Percentiles rank a stretch among this genome's conserved stretches.
phyloP scores from a whole-genome alignment of 345 rosid genomes.

The Balakata baccata region DNA sequence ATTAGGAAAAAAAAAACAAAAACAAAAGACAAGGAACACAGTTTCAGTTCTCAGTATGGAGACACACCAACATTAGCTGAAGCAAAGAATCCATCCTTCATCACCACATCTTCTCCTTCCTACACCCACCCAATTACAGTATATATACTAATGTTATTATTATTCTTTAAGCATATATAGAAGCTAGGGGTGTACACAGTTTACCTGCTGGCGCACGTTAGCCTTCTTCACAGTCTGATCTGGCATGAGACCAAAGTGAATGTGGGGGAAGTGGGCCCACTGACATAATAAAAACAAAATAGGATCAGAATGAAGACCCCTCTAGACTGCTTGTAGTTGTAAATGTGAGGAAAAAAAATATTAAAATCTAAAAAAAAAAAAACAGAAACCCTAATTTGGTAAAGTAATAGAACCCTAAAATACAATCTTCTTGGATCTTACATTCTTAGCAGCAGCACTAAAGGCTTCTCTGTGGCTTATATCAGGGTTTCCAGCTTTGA shows the following conservation, averaged over 20 bases:
- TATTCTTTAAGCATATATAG: too few species aligned
- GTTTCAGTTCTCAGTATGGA: conserved; percentile 12
- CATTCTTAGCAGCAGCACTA: conserved; percentile 99
- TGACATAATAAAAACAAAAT: conserved; percentile 17
- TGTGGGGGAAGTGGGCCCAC: conserved; percentile 34
- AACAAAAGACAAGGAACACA: not conserved
- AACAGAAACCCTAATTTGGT: conserved; percentile 27
- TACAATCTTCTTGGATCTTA: conserved; percentile 38
- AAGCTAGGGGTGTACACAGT: not conserved
- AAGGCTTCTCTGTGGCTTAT: conserved; percentile 99
- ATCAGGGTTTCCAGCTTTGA: conserved; percentile 98
- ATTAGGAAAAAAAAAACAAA: too few species aligned
- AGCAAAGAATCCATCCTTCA: conserved; percentile 22
- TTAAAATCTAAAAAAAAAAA: too few species aligned
- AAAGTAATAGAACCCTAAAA: conserved; percentile 24
- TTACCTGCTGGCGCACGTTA: conserved; percentile 26
- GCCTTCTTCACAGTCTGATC: conserved; percentile 26
- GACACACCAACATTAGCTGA: conserved; percentile 24
- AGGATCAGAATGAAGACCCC: conserved; percentile 6
- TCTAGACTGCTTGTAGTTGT: not conserved
- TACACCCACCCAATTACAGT: not conserved
- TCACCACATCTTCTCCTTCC: conserved; percentile 33
- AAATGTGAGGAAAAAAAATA: not conserved
- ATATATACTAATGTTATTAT: too few species aligned
- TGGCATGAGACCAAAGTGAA: conserved; percentile 33